Evolutionary conservation across 2,329 filamentous ascomycete species (phyloP).

Genomic region (Penicillium sp.): DNA sequence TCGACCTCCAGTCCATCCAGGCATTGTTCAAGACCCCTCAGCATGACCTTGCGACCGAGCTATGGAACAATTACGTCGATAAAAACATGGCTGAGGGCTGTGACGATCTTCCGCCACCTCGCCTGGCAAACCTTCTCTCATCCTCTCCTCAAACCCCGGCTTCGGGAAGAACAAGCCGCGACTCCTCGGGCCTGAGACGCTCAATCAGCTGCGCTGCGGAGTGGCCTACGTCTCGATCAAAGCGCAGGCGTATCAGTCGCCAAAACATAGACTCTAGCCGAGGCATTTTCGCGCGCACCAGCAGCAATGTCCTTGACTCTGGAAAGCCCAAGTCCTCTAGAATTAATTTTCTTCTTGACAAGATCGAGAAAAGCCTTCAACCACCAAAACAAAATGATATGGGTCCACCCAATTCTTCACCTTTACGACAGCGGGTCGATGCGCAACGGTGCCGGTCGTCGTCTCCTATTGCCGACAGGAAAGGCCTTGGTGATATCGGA

Average conservation of each 20-base stretch:
- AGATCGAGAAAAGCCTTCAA: constrained; percentile 52
- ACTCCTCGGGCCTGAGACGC: constrained; percentile 52
- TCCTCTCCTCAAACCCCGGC: constrained; percentile 63
- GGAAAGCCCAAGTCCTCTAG: constrained; percentile 41
- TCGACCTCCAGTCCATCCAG: constrained; percentile 56
- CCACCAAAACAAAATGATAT: constrained; percentile 27
- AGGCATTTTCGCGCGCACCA: constrained; percentile 39
- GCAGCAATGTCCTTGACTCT: constrained; percentile 36
- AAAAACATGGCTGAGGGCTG: constrained; percentile 43
- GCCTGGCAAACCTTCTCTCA: constrained; percentile 60
- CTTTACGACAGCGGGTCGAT: constrained; percentile 34
- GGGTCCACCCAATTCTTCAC: constrained; percentile 42
- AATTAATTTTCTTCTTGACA: constrained; percentile 58
- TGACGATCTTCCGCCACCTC: constrained; percentile 49
- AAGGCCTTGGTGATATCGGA: constrained; percentile 3
- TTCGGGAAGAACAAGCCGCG: constrained; percentile 40
- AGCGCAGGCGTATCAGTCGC: constrained; percentile 57
- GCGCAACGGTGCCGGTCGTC: constrained; percentile 27
- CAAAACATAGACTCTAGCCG: constrained; percentile 44
- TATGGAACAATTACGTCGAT: constrained; percentile 70
- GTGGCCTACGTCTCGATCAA: constrained; percentile 57
- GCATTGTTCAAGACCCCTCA: constrained; percentile 60
- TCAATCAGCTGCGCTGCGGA: constrained; percentile 64
- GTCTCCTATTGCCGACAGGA: constrained; percentile 28
- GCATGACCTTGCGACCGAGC: constrained; percentile 64